These are phyloP conservation scores for Plenodomus biglobosus DNA, from an alignment of 2,329 filamentous ascomycete species.

Conservation along the genomic window DNA sequence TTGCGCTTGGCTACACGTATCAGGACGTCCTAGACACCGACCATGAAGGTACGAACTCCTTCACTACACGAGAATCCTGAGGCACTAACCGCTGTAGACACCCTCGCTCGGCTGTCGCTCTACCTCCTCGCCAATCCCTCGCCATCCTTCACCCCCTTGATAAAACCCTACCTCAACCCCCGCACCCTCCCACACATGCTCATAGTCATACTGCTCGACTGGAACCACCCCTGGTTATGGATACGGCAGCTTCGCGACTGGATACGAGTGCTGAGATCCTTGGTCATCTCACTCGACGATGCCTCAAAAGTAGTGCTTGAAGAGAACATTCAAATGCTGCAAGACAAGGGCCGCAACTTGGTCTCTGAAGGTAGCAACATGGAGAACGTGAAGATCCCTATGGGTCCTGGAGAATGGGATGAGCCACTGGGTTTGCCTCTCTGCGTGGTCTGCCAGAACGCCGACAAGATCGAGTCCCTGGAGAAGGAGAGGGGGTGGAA, in stretches of 20 bases:
- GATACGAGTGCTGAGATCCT: slow-evolving; percentile 79
- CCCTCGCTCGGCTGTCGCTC: slow-evolving; percentile 82
- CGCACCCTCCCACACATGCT: slow-evolving; percentile 83
- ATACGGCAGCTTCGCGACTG: slow-evolving; percentile 84
- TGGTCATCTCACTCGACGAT: slow-evolving; percentile 71
- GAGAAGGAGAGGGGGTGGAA: slow-evolving; percentile 92
- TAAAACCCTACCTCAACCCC: slow-evolving; percentile 81
- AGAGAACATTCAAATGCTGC: slow-evolving; percentile 79
- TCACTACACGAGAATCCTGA: slow-evolving; percentile 1
- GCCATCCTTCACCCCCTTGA: slow-evolving; percentile 75
- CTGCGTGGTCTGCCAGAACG: slow-evolving; percentile 95
- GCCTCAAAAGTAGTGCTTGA: slow-evolving; percentile 83
- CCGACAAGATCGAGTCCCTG: slow-evolving; percentile 85
- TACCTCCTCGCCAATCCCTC: slow-evolving; percentile 88
- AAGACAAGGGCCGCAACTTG: slow-evolving; percentile 54
- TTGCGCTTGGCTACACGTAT: slow-evolving; percentile 92
- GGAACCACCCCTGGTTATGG: slow-evolving; percentile 93
- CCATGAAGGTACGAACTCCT: slow-evolving; percentile 70
- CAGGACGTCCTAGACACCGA: slow-evolving; percentile 92
- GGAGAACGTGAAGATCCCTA: slow-evolving; percentile 60
- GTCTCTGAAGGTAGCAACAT: slow-evolving; percentile 32
- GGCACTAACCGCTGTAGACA: slow-evolving; percentile 60
- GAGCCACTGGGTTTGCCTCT: slow-evolving; percentile 83
- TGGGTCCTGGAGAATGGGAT: slow-evolving; percentile 91
- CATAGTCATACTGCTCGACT: slow-evolving; percentile 88